Conservation (phyloP, 129 eudicot species). For the Rutidosis leptorrhynchoides region DNA sequence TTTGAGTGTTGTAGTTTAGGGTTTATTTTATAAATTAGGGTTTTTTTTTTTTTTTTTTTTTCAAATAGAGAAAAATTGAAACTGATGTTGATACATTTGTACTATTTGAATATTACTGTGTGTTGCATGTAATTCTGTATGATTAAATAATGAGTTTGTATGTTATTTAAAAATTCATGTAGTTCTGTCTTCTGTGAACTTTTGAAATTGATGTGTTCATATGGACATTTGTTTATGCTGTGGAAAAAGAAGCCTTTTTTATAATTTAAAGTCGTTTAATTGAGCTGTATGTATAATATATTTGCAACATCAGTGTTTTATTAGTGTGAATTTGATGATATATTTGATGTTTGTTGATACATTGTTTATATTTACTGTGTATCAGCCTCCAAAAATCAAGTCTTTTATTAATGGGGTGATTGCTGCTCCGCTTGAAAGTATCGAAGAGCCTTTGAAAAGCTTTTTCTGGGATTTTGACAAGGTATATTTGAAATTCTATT, state of each 20-base stretch:
- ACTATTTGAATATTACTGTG: not conserved
- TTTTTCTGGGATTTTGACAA: constrained; percentile 96
- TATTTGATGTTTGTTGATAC: not conserved
- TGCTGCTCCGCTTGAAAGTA: constrained; percentile 71
- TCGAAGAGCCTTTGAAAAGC: constrained; percentile 65
- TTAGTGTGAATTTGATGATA: not conserved
- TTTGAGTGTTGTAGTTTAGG: not conserved
- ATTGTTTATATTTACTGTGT: constrained; percentile 11
- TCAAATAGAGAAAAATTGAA: not conserved
- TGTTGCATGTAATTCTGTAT: not conserved
- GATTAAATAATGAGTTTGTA: not conserved
- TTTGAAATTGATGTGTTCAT: not conserved
- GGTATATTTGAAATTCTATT: constrained; percentile 42
- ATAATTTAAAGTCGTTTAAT: too few relatives aligned
- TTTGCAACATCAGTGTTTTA: not conserved
- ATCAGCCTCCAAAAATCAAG: constrained; percentile 91
- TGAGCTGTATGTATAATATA: not conserved
- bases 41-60: not conserved
- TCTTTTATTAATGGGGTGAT: constrained; percentile 67
- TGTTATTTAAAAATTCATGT: not conserved
- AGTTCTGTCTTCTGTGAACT: not conserved
- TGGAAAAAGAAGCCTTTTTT: not conserved
- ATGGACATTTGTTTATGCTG: not conserved
- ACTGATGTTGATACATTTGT: not conserved
- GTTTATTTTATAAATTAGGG: not conserved